A percentile compares a stretch with the other conserved stretches of the same genome.
Conservation (phyloP, 768 basidiomycete species). For the Auricularia heimuer region DNA sequence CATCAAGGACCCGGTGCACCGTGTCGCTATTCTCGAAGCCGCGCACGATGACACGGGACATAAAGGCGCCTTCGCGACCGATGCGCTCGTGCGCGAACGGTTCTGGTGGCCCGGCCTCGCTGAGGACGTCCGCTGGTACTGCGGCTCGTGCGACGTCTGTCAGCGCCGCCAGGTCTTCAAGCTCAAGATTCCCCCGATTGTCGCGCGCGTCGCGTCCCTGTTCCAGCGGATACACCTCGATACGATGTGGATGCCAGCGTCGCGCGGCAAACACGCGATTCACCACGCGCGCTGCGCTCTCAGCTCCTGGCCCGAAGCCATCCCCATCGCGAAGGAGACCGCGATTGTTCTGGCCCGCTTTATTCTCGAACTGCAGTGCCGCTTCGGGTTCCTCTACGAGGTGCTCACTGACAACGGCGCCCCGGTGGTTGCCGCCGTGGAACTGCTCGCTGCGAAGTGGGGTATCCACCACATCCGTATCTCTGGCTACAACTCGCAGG, state of each 20-base stretch:
- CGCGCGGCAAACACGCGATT: conserved; percentile 11
- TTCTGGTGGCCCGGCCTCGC: conserved; percentile 25
- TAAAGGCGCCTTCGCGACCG: neutral
- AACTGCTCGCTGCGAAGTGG: neutral
- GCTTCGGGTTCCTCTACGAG: conserved; percentile 5
- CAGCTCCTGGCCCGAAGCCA: conserved; percentile 13
- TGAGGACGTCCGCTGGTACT: conserved; percentile 22
- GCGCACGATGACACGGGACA: conserved; percentile 3
- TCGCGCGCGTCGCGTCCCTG: too few species aligned
- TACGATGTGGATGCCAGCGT: conserved; percentile 3
- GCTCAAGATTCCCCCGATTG: too few species aligned
- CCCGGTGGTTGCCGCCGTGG: conserved; percentile 2
- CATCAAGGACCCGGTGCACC: neutral
- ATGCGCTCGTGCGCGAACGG: conserved; percentile 8
- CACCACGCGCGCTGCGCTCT: conserved; percentile 19
- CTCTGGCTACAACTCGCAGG: conserved; percentile 10
- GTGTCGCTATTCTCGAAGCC: neutral
- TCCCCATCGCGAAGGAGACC: conserved; percentile 13
- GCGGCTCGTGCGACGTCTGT: conserved; percentile 24
- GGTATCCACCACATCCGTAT: conserved; percentile 4
- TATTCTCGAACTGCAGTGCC: conserved; percentile 6
- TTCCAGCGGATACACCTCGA: too few species aligned
- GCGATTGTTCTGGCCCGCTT: conserved; percentile 1
- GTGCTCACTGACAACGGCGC: conserved; percentile 6
- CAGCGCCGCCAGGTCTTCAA: too few species aligned